These are phyloP conservation scores for Ziziphus jujuba DNA, from an alignment of 306 rosid species.

Conservation along the genomic window DNA sequence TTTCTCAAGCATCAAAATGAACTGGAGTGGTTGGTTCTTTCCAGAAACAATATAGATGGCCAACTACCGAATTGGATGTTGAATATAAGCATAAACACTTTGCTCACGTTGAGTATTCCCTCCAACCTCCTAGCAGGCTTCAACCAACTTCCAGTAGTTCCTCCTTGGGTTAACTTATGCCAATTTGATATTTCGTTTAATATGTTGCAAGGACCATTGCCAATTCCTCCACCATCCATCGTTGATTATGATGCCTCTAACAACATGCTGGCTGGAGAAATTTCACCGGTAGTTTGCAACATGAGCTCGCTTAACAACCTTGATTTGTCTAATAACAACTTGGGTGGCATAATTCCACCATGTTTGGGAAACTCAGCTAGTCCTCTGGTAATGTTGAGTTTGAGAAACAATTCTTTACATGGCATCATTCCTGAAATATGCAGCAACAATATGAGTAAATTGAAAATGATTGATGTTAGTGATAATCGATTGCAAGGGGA, in stretches of 20 bases:
- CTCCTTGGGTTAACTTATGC: background rate
- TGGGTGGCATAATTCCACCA: conserved; percentile 10
- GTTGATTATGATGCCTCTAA: fast-evolving
- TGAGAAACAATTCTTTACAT: conserved; percentile 11
- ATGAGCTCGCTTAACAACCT: too few species aligned
- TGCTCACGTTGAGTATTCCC: background rate
- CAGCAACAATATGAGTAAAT: background rate
- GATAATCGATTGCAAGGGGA: conserved; percentile 16
- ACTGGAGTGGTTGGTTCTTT: fast-evolving
- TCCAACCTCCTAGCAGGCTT: background rate
- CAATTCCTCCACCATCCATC: background rate
- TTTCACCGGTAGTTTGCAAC: background rate
- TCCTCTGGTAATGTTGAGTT: background rate
- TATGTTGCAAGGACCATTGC: background rate
- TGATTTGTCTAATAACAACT: conserved; percentile 6
- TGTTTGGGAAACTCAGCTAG: conserved; percentile 23
- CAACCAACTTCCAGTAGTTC: background rate
- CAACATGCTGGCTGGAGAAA: background rate
- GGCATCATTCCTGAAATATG: too few species aligned
- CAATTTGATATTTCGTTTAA: background rate
- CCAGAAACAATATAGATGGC: background rate
- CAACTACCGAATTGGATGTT: background rate
- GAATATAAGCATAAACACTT: background rate
- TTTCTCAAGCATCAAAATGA: background rate
- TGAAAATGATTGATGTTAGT: conserved; percentile 25